A percentile compares a stretch with the other conserved stretches of the same genome.
Evolutionary conservation across 1,139 yeast genomes (phyloP).

Genomic region (Saccharomyces hybrid): DNA sequence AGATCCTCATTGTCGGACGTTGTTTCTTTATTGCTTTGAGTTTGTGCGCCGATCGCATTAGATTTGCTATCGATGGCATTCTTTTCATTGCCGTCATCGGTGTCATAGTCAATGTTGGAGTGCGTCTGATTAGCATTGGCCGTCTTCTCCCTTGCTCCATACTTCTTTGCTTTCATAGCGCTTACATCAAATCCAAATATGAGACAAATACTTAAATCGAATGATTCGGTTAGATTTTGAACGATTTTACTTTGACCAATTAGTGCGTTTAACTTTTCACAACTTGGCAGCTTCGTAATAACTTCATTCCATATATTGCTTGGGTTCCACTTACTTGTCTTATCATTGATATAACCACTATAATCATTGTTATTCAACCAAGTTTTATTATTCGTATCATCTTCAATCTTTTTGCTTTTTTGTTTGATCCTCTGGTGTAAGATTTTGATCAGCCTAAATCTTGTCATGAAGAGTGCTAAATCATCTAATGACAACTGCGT

Average conservation of each 20-base stretch:
- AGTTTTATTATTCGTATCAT: slow-evolving; percentile 9
- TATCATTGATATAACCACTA: slow-evolving; percentile 22
- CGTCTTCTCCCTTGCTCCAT: slow-evolving; percentile 11
- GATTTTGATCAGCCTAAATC: background rate
- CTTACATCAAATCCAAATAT: slow-evolving; percentile 31
- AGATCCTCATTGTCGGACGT: slow-evolving; percentile 5
- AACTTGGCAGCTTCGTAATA: slow-evolving; percentile 29
- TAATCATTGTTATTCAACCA: slow-evolving; percentile 27
- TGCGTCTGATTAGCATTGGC: slow-evolving; percentile 1
- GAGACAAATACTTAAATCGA: background rate
- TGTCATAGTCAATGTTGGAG: slow-evolving; percentile 17
- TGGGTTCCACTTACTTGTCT: slow-evolving; percentile 36
- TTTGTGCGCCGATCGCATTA: slow-evolving; percentile 17
- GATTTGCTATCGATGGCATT: slow-evolving; percentile 21
- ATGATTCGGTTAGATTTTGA: background rate
- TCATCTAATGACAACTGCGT: background rate
- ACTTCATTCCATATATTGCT: slow-evolving; percentile 44
- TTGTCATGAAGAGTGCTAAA: background rate
- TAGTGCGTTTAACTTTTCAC: slow-evolving; percentile 32
- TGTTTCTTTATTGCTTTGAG: slow-evolving; percentile 30
- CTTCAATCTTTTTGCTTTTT: slow-evolving; percentile 5
- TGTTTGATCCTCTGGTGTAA: slow-evolving; percentile 10
- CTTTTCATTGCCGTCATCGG: slow-evolving; percentile 20
- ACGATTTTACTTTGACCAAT: slow-evolving; percentile 21
- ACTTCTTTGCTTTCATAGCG: background rate